A percentile compares a stretch with the other conserved stretches of the same genome.
phyloP scores from a whole-genome alignment of 257 asterid species.

The Voacanga thouarsii region DNA sequence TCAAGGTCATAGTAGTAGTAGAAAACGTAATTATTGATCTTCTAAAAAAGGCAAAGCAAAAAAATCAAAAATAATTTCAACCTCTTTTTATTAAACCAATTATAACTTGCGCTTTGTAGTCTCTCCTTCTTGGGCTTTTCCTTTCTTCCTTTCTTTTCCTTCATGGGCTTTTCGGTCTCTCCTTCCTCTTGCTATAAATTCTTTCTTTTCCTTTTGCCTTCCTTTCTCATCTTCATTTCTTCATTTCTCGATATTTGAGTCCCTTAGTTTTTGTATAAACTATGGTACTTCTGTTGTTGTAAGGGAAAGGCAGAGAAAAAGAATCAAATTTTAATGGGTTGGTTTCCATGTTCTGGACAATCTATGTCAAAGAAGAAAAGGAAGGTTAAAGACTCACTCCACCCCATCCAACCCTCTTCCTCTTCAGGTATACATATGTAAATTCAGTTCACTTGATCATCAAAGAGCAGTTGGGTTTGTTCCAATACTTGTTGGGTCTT shows the following conservation, averaged over 20 bases:
- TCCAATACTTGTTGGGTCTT: neutral
- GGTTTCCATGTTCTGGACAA: conserved; percentile 29
- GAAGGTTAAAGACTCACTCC: conserved; percentile 24
- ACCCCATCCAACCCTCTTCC: conserved; percentile 5
- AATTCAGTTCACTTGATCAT: neutral
- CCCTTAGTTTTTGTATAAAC: neutral
- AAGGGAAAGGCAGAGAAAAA: neutral
- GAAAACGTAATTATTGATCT: neutral
- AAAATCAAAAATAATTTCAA: neutral
- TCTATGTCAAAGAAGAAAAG: conserved; percentile 22
- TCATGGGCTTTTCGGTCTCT: neutral
- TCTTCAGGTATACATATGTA: conserved; percentile 4
- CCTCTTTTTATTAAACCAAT: neutral
- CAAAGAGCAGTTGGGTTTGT: neutral
- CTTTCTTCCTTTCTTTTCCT: no score
- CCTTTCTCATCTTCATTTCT: neutral
- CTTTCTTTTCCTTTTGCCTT: no score
- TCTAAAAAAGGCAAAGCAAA: neutral
- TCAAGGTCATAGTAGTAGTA: neutral
- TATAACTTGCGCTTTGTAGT: neutral
- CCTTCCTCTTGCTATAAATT: neutral
- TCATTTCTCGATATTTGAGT: neutral
- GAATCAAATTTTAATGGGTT: conserved; percentile 18
- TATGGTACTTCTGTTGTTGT: neutral
- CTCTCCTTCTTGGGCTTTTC: neutral